These are phyloP conservation scores for Paecilomyces fulvus DNA, from an alignment of 2,329 filamentous ascomycete genomes.

Conservation along the genomic window DNA sequence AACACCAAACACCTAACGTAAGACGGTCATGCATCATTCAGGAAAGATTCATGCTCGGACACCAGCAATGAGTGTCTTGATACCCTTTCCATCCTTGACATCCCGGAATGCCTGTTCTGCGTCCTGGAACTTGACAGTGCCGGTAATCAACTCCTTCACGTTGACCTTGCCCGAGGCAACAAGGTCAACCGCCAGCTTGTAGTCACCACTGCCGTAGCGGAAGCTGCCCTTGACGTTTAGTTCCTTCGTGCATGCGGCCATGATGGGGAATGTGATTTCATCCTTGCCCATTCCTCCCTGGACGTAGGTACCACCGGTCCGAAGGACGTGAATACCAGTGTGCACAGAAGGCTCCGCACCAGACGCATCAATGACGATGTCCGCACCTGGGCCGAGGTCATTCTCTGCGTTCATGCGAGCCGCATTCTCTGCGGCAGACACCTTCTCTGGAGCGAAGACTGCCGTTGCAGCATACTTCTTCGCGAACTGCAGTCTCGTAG, in stretches of 20 bases:
- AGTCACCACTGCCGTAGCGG: constrained; percentile 82
- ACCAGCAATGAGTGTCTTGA: constrained; percentile 40
- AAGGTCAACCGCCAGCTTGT: constrained; percentile 71
- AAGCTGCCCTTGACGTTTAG: constrained; percentile 80
- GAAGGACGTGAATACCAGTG: constrained; percentile 61
- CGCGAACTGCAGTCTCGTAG: constrained; percentile 71
- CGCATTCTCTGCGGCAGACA: constrained; percentile 64
- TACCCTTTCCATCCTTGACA: constrained; percentile 68
- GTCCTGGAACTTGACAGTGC: constrained; percentile 67
- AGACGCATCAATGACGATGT: constrained; percentile 71
- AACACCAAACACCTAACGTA: background rate
- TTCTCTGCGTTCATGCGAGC: constrained; percentile 55
- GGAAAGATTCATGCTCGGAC: constrained; percentile 13
- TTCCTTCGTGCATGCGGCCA: constrained; percentile 83
- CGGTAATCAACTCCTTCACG: constrained; percentile 71
- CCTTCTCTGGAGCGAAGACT: constrained; percentile 53
- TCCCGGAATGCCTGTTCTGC: constrained; percentile 82
- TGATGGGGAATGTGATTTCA: constrained; percentile 86
- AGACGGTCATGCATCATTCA: background rate
- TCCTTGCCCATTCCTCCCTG: constrained; percentile 85
- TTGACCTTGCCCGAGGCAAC: constrained; percentile 62
- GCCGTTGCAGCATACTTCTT: constrained; percentile 52
- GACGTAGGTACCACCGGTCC: constrained; percentile 66
- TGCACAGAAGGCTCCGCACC: constrained; percentile 74
- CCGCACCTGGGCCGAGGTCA: constrained; percentile 58